These are phyloP conservation scores for Berberis vulgaris DNA, from an alignment of 164 flowering plant genomes.

Conservation along the genomic window DNA sequence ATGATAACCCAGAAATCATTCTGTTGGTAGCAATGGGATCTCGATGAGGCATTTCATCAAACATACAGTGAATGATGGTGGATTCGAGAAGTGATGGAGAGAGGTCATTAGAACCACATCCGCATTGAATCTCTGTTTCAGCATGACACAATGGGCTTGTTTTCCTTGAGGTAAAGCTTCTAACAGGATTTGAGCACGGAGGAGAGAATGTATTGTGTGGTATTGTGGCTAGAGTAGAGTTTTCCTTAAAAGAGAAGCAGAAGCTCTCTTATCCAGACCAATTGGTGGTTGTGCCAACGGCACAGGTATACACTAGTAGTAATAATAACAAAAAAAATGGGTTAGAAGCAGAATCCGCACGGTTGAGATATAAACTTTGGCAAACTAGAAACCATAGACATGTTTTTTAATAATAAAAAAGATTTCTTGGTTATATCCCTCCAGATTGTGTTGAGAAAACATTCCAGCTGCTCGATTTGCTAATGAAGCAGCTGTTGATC, in stretches of 20 bases:
- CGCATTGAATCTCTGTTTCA: conserved; percentile 2
- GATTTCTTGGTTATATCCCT: too few species aligned
- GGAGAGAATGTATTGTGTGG: neutral
- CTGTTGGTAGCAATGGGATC: neutral
- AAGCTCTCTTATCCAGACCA: too few species aligned
- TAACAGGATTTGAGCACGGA: conserved; percentile 2
- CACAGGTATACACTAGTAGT: too few species aligned
- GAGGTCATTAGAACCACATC: conserved; percentile 5
- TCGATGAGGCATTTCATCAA: conserved; percentile 5
- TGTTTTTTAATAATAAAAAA: too few species aligned
- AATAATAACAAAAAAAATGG: too few species aligned
- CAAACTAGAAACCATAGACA: too few species aligned
- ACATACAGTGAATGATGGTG: neutral
- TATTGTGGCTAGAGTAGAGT: neutral
- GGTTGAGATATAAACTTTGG: too few species aligned
- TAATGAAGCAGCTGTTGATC: too few species aligned
- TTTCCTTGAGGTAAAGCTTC: conserved; percentile 2
- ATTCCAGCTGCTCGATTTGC: too few species aligned
- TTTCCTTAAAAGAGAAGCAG: neutral
- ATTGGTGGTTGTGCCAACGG: neutral
- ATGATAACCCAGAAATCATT: conserved; percentile 3
- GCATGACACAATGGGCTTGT: neutral
- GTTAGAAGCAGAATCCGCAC: too few species aligned
- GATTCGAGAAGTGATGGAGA: neutral
- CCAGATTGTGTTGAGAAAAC: too few species aligned